phyloP scores from a whole-genome alignment of 176 grass and related monocot genomes.

The Echinochloa phyllopogon region DNA sequence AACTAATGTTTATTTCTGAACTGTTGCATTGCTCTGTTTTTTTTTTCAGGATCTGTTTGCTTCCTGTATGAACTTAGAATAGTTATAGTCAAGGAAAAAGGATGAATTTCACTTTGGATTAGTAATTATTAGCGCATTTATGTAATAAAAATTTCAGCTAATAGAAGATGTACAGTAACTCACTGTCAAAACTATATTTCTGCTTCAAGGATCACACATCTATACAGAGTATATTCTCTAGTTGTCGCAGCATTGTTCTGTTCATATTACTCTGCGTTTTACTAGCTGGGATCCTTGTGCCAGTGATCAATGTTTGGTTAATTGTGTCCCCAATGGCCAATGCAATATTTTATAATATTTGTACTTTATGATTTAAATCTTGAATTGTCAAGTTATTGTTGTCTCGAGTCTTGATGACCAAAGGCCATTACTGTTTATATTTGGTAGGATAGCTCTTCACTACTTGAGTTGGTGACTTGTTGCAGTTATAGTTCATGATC shows the following conservation, averaged over 20 bases:
- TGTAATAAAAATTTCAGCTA: neutral
- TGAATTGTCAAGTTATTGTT: neutral
- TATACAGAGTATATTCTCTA: neutral
- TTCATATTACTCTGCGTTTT: neutral
- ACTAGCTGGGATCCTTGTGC: neutral
- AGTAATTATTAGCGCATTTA: neutral
- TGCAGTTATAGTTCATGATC: slow-evolving; percentile 1
- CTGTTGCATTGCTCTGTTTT: neutral
- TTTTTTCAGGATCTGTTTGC: neutral
- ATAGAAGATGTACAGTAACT: neutral
- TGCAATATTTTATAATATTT: neutral
- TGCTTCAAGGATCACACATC: neutral
- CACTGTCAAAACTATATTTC: neutral
- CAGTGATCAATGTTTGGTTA: neutral
- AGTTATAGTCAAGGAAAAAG: neutral
- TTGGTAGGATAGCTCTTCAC: neutral
- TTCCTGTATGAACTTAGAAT: neutral
- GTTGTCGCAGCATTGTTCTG: neutral
- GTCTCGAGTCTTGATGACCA: neutral
- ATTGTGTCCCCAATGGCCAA: neutral
- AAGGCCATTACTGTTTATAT: neutral
- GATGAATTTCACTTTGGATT: neutral
- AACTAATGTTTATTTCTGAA: neutral
- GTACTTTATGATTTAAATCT: neutral
- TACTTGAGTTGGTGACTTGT: neutral